Evolutionary conservation across 768 basidiomycete species (phyloP), one percentile per base, ranked within the genome.

Genomic region (Rhizopogon vesiculosus): DNA sequence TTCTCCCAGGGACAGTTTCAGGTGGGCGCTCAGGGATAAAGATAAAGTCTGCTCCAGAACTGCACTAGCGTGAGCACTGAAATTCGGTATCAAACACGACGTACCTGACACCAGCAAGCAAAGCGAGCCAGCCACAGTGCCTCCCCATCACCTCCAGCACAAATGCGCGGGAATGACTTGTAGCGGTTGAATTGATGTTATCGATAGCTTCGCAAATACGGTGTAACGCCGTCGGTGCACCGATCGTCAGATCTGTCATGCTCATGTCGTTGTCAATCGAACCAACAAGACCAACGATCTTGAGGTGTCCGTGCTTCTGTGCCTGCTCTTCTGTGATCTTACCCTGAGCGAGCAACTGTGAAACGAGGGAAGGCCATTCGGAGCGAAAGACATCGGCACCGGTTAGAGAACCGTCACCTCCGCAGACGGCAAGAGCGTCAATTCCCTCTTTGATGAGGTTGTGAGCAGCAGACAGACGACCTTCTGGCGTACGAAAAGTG

Each of bases 221-320:
- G 61, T 96, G 94, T 39, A 99, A 76, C 18, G 96, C 96, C 2
- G 96, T 99, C 1, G 91, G 86, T 1, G 94, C 96, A 46, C 96
- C 97, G 66, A 98, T 98, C 7, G 97, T 99, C 66, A 97, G 72
- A 71, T 98, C 94, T 18, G 97, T 98, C 82, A 96, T 80, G 15
- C 91, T 89, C 95, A 99, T 98, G 69, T 98, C 97, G 66, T 99
- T 99, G 74, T 99, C 97, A 67, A 99, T 98, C 4, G 93, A 96
- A 38, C 97, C 97, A 57, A 98, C 97, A 42, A 99, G 84, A n/a
- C 97, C 97, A 59, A 96, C 96, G 62, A 99, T 97, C 70, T 84
- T 90, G 60, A 99, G 86, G 64, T 98, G 91, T 22, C 84, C 77
- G 64, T 94, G 87, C 13, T 75, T 74, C n/a, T 78, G 67, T 35